A percentile compares a stretch with the other conserved stretches of the same genome.
phyloP scores from a whole-genome alignment of 176 grass and related monocot genomes.

The Otatea glauca region DNA sequence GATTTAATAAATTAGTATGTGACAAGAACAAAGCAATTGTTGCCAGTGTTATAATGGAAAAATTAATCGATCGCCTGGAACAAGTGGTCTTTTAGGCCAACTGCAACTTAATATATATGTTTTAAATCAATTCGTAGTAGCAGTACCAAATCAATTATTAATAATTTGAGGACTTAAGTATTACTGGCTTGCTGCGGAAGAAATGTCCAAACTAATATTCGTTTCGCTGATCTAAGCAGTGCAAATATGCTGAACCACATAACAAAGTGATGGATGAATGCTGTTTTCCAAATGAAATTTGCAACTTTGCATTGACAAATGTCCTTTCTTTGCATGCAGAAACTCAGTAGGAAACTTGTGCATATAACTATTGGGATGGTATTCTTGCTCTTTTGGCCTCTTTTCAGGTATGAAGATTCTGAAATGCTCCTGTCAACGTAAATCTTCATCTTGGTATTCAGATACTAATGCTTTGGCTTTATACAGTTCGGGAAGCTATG shows the following conservation, averaged over 20 bases:
- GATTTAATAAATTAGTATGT: neutral
- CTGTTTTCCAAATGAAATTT: neutral
- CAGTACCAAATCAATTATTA: neutral
- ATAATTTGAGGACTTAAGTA: neutral
- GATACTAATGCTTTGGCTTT: conserved; percentile 46
- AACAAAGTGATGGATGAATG: neutral
- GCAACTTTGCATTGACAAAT: conserved; percentile 18
- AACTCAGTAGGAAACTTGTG: conserved; percentile 88
- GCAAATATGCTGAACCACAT: conserved; percentile 17
- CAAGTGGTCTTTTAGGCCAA: neutral
- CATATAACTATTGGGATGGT: conserved; percentile 81
- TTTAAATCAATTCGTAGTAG: neutral
- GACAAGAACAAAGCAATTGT: neutral
- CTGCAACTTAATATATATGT: neutral
- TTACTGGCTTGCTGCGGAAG: neutral
- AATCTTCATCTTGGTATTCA: conserved; percentile 18
- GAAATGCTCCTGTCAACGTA: neutral
- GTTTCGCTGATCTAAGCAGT: neutral
- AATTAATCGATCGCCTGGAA: neutral
- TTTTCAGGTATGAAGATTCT: conserved; percentile 70
- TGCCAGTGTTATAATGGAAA: neutral
- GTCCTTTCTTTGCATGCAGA: conserved; percentile 52
- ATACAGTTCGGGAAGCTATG: conserved; percentile 64
- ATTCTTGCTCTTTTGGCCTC: conserved; percentile 92
- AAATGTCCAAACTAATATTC: neutral